Conservation (phyloP, 345 rosid genomes). For the Combretum micranthum region DNA sequence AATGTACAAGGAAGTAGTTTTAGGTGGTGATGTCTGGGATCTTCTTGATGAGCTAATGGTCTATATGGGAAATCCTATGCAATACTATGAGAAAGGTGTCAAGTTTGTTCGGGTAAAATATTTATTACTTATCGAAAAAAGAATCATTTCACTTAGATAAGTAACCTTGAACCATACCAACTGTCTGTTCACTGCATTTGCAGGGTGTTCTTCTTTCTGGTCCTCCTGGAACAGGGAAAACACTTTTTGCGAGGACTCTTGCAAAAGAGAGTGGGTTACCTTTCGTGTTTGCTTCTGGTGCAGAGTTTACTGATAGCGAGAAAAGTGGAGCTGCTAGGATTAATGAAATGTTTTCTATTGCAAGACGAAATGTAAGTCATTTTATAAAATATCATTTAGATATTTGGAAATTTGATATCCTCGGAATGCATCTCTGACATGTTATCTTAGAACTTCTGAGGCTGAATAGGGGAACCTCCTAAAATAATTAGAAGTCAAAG, state of each 20-base stretch:
- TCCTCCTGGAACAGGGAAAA: constrained; percentile 99
- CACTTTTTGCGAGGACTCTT: constrained; percentile 93
- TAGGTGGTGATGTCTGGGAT: constrained; percentile 99
- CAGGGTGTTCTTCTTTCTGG: constrained; percentile 98
- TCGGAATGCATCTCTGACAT: too few relatives aligned
- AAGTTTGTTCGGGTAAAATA: constrained; percentile 81
- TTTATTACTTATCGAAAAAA: constrained; percentile 2
- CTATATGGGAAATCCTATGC: constrained; percentile 93
- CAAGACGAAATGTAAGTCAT: constrained; percentile 81
- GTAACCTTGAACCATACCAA: not conserved
- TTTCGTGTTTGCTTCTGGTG: constrained; percentile 95
- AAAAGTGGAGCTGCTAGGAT: constrained; percentile 87
- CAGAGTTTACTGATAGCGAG: constrained; percentile 91
- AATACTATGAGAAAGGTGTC: constrained; percentile 78
- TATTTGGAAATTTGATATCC: not conserved
- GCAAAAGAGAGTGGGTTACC: constrained; percentile 95
- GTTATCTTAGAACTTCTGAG: too few relatives aligned
- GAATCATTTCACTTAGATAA: not conserved
- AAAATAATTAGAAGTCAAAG: too few relatives aligned
- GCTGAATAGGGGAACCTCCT: too few relatives aligned
- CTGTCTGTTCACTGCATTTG: constrained; percentile 14
- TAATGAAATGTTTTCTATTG: constrained; percentile 85
- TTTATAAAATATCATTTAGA: not conserved
- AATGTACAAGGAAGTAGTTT: constrained; percentile 85
- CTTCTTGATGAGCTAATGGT: constrained; percentile 94